phyloP scores from a whole-genome alignment of 1,284 basidiomycete species.

The Dichomitus squalens region DNA sequence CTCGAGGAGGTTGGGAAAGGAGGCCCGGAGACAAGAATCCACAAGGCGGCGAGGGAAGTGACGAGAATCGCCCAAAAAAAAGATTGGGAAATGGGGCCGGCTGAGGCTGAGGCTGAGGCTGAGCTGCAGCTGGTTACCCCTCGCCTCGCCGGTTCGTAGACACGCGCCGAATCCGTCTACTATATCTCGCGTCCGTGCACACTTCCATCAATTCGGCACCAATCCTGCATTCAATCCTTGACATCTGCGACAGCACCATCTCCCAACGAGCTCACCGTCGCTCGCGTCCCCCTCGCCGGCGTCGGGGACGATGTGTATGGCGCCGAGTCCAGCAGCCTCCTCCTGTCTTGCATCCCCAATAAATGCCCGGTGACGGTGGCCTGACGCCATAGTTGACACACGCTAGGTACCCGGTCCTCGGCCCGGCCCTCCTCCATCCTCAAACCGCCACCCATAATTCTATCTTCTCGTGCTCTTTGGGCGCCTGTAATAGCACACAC shows the following conservation, averaged over 20 bases:
- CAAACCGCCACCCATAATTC: too few species aligned
- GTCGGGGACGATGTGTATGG: not conserved
- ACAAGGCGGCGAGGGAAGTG: not conserved
- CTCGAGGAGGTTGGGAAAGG: not conserved
- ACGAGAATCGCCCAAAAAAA: not conserved
- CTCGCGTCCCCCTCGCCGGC: not conserved
- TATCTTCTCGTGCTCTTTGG: not conserved
- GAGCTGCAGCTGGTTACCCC: too few species aligned
- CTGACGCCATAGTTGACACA: too few species aligned
- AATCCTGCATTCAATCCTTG: not conserved
- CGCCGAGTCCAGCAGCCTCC: too few species aligned
- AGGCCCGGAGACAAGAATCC: not conserved
- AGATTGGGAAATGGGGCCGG: too few species aligned
- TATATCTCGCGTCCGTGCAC: conserved; percentile 1
- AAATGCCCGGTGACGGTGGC: too few species aligned
- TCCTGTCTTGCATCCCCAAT: too few species aligned
- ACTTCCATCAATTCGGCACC: not conserved
- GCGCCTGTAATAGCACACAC: not conserved
- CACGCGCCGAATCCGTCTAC: conserved; percentile 4
- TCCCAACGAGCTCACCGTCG: not conserved
- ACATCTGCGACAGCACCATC: too few species aligned
- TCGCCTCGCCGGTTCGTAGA: conserved; percentile 8
- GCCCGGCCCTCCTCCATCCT: too few species aligned
- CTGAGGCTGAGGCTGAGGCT: too few species aligned
- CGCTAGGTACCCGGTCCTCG: too few species aligned